Percentiles rank a stretch among this genome's conserved stretches.
phyloP scores from a whole-genome alignment of 495 filamentous ascomycete genomes.

The Peziza echinospora region DNA sequence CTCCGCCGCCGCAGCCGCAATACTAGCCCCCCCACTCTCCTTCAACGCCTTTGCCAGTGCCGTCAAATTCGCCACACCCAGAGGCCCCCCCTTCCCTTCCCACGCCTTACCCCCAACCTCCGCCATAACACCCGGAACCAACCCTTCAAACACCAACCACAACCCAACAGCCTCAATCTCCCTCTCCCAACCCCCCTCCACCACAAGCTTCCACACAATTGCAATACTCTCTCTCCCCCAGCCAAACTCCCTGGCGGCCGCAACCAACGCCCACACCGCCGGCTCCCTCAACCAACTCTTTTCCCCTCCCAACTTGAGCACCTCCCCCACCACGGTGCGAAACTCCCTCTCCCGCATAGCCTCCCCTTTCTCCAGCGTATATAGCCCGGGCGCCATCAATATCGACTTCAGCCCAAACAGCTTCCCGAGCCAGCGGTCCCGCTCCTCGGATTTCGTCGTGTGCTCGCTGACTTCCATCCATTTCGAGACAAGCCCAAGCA shows the following conservation, averaged over 20 bases:
- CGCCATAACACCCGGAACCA: background rate
- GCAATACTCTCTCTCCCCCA: background rate
- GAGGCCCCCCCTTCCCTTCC: background rate
- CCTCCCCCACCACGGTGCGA: constrained; percentile 31
- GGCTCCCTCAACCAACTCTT: constrained; percentile 81
- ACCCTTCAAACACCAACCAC: background rate
- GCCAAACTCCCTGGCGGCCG: background rate
- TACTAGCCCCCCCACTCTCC: background rate
- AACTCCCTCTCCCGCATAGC: constrained; percentile 29
- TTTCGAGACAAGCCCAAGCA: constrained; percentile 42
- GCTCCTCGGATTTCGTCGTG: constrained; percentile 55
- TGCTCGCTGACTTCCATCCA: constrained; percentile 43
- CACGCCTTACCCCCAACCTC: background rate
- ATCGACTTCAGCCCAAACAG: constrained; percentile 75
- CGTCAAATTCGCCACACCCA: background rate
- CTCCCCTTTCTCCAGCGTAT: constrained; percentile 33
- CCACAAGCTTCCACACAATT: constrained; percentile 19
- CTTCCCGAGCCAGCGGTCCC: constrained; percentile 64
- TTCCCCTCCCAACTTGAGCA: constrained; percentile 35
- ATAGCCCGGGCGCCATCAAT: constrained; percentile 29
- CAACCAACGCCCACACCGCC: constrained; percentile 43
- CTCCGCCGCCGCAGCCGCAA: background rate
- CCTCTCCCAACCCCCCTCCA: constrained; percentile 29
- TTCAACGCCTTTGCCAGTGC: background rate
- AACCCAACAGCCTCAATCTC: constrained; percentile 8